Conservation (phyloP, 2,329 filamentous ascomycete species). For the Beauveria bassiana region DNA sequence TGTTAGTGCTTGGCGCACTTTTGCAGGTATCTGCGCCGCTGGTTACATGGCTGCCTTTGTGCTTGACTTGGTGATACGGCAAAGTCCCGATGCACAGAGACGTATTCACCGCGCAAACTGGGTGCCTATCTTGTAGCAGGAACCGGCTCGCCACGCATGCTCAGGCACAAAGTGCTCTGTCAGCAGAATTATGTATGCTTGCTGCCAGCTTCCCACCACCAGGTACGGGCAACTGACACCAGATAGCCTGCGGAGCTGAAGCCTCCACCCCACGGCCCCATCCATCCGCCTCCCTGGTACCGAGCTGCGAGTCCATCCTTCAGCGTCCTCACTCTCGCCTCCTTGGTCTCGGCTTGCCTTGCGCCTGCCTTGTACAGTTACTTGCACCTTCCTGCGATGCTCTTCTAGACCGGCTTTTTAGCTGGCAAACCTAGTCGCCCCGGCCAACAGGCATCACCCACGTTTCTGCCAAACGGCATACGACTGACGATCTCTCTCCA, state of each 20-base stretch:
- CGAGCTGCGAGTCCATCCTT: neutral
- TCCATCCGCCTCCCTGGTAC: neutral
- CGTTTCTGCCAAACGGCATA: neutral
- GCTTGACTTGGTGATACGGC: too few relatives aligned
- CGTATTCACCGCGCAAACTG: neutral
- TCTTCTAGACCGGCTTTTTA: neutral
- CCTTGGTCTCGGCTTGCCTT: neutral
- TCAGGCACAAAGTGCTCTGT: neutral
- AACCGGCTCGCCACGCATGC: neutral
- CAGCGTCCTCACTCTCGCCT: neutral
- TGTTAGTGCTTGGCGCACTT: neutral
- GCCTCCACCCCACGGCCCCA: neutral
- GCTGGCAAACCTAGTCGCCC: too few relatives aligned
- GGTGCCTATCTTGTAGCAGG: too few relatives aligned
- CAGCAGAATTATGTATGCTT: neutral
- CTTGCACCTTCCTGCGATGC: neutral
- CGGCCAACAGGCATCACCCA: neutral
- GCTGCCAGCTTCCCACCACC: neutral
- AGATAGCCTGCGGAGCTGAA: slow-evolving; percentile 3
- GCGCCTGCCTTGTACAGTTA: neutral
- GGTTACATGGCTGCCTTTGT: too few relatives aligned
- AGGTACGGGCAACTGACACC: neutral
- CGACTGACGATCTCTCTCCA: neutral
- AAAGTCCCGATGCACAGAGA: neutral
- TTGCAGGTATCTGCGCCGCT: neutral